These are phyloP conservation scores for Rhizophagus sp. DNA, from an alignment of 192 early-diverging fungal genomes.

Conservation along the genomic window DNA sequence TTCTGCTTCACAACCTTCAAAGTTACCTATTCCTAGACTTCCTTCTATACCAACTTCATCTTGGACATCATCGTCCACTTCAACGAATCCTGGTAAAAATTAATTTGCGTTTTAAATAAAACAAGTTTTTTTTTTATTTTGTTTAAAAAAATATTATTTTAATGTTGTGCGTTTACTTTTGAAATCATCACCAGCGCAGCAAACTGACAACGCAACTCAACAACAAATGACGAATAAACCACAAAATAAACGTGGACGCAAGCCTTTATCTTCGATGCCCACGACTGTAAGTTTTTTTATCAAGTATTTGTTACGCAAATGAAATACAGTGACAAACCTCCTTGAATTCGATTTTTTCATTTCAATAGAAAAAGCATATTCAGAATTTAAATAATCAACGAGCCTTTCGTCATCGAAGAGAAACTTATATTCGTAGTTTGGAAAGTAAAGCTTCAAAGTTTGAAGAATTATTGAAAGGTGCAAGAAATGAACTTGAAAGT, in stretches of 20 bases:
- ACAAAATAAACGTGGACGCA: background rate
- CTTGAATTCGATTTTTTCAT: background rate
- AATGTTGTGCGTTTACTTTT: background rate
- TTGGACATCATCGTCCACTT: background rate
- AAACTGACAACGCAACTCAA: background rate
- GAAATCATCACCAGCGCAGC: background rate
- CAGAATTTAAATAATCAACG: constrained; percentile 14
- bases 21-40: background rate
- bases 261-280: background rate
- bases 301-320: background rate
- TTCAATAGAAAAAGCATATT: constrained; percentile 8
- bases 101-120: background rate
- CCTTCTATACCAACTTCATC: too few species aligned
- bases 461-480: background rate
- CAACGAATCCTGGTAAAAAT: background rate
- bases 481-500: background rate
- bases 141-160: too few species aligned
- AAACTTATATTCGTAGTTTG: background rate
- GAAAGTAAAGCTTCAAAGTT: background rate
- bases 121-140: too few species aligned
- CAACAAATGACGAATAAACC: background rate
- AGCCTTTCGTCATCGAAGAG: constrained; percentile 4
- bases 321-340: background rate
- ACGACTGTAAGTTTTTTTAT: background rate
- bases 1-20: background rate